phyloP scores from a whole-genome alignment of 148 eudicot genomes.

The Heliamphora exappendiculata region DNA sequence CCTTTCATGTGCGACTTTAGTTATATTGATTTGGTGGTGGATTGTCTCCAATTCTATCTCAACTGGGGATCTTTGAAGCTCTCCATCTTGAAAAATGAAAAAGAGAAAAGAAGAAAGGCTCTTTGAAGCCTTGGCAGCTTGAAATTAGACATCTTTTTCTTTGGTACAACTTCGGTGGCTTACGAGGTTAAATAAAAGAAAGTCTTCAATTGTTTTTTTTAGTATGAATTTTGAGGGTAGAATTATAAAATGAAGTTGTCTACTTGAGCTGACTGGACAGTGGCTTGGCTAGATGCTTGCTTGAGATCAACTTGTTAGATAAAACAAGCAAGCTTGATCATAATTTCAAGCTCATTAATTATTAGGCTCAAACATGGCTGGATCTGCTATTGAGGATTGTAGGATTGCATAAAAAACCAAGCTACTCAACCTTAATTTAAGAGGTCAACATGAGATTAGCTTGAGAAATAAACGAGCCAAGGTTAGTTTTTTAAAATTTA shows the following conservation, averaged over 20 bases:
- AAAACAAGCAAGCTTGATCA: too few species aligned
- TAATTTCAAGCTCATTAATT: too few species aligned
- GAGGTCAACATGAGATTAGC: too few species aligned
- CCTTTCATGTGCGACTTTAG: background rate
- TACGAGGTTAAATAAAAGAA: background rate
- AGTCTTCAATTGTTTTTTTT: background rate
- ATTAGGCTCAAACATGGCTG: too few species aligned
- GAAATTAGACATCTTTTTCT: background rate
- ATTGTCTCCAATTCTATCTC: background rate
- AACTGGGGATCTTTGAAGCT: background rate
- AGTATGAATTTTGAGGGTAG: background rate
- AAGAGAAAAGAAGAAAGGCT: too few species aligned
- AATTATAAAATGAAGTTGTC: background rate
- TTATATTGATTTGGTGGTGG: background rate
- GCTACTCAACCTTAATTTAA: too few species aligned
- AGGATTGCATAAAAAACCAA: too few species aligned
- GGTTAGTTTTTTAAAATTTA: too few species aligned
- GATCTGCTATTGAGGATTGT: too few species aligned
- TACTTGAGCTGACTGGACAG: background rate
- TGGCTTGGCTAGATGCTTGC: background rate
- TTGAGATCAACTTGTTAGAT: background rate
- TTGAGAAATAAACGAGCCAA: too few species aligned
- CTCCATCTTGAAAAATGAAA: too few species aligned
- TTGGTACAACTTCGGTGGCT: background rate
- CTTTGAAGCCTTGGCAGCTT: too few species aligned